Evolutionary conservation across 257 asterid genomes (phyloP).

Genomic region (Dorcoceras hygrometricum): DNA sequence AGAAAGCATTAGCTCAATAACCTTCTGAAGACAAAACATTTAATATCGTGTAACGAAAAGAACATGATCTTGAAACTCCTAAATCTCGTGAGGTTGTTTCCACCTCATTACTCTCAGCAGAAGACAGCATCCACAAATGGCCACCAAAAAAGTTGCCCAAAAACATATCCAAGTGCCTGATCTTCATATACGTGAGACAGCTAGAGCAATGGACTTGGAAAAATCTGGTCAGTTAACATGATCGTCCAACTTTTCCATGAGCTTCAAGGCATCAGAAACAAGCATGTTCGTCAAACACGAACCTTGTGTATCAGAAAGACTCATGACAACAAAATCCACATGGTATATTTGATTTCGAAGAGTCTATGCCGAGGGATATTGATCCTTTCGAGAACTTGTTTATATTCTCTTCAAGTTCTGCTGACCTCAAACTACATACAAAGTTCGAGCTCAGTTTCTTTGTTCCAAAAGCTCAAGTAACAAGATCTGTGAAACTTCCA

Average conservation of each 20-base stretch:
- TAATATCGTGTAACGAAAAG: slow-evolving; percentile 42
- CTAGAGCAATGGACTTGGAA: slow-evolving; percentile 76
- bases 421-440: slow-evolving; percentile 73
- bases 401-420: slow-evolving; percentile 54
- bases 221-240: slow-evolving; percentile 69
- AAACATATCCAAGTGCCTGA: slow-evolving; percentile 75
- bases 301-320: slow-evolving; percentile 50
- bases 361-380: slow-evolving; percentile 67
- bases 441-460: slow-evolving; percentile 50
- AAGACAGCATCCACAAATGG: slow-evolving; percentile 64
- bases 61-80: slow-evolving; percentile 38
- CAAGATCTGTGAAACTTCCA: too few relatives aligned
- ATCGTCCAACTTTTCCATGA: slow-evolving; percentile 57
- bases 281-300: slow-evolving; percentile 29
- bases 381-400: slow-evolving; percentile 84
- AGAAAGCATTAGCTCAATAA: too few relatives aligned
- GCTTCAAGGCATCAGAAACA: slow-evolving; percentile 66
- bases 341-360: slow-evolving; percentile 68
- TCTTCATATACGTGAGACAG: slow-evolving; percentile 72
- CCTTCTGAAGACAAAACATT: too few relatives aligned
- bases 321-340: slow-evolving; percentile 89
- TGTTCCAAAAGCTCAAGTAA: slow-evolving; percentile 69
- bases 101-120: slow-evolving; percentile 53
- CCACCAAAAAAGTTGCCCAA: slow-evolving; percentile 87
- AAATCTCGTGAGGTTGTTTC: slow-evolving; percentile 32